A percentile compares a stretch with the other conserved stretches of the same genome.
phyloP scores from a whole-genome alignment of 495 filamentous ascomycete genomes.

The Stereocaulon alpinum region DNA sequence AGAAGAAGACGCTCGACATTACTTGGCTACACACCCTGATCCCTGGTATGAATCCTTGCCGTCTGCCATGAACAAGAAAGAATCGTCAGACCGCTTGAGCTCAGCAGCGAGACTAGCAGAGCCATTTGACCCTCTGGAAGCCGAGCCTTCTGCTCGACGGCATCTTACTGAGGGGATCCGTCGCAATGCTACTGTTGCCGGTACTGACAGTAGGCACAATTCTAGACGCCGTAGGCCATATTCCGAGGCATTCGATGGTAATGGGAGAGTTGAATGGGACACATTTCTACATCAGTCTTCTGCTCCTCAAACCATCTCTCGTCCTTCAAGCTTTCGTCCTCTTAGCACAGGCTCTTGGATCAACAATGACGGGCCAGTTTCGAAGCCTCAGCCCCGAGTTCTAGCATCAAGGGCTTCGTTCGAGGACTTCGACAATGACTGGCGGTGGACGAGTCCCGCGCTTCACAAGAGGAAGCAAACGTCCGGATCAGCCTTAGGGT shows the following conservation, averaged over 20 bases:
- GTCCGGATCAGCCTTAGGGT: not conserved
- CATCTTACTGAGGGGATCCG: slow-evolving; percentile 8
- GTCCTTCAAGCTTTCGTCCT: too few relatives aligned
- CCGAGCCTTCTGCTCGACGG: slow-evolving; percentile 5
- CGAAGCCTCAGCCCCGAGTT: not conserved
- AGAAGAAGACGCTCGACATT: too few relatives aligned
- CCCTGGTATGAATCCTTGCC: not conserved
- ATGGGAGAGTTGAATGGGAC: slow-evolving; percentile 28
- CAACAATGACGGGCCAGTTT: not conserved
- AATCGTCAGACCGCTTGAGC: slow-evolving; percentile 9
- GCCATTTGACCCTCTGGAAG: slow-evolving; percentile 22
- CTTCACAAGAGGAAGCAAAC: not conserved
- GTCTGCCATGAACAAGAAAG: not conserved
- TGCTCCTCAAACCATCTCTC: not conserved
- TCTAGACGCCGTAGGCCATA: slow-evolving; percentile 20
- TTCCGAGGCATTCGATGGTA: slow-evolving; percentile 20
- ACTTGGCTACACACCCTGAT: too few relatives aligned
- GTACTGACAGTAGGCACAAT: slow-evolving; percentile 28
- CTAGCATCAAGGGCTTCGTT: not conserved
- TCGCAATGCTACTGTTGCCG: slow-evolving; percentile 17
- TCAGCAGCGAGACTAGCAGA: slow-evolving; percentile 16
- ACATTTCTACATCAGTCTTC: not conserved
- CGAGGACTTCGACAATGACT: not conserved
- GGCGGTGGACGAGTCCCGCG: not conserved
- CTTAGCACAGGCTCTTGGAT: not conserved